Conservation (phyloP, 2,329 filamentous ascomycete species). For the Botrytis cinerea region DNA sequence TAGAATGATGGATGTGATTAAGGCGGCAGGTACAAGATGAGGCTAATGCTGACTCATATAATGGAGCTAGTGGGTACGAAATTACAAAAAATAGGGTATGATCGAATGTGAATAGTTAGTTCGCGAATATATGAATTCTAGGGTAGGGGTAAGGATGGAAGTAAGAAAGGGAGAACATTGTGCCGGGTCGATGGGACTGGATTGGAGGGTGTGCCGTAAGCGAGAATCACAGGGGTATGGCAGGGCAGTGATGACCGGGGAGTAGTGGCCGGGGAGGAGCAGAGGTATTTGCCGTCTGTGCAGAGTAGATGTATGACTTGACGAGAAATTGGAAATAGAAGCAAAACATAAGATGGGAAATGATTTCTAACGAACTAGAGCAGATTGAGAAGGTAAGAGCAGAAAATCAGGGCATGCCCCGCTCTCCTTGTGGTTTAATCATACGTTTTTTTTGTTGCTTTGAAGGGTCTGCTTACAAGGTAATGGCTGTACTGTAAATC, state of each 20-base stretch:
- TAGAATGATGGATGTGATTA: constrained; percentile 14
- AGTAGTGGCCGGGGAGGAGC: constrained; percentile 5
- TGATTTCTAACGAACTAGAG: neutral
- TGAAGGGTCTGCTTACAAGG: neutral
- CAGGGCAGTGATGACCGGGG: neutral
- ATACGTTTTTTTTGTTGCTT: constrained; percentile 6
- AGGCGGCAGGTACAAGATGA: constrained; percentile 12
- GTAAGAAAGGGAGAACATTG: constrained; percentile 25
- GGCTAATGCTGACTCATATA: constrained; percentile 13
- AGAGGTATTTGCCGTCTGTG: constrained; percentile 15
- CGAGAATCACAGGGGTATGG: neutral
- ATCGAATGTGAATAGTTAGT: neutral
- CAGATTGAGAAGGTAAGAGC: neutral
- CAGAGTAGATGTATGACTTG: constrained; percentile 12
- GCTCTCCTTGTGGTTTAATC: neutral
- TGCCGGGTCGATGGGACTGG: constrained; percentile 19
- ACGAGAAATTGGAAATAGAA: constrained; percentile 2
- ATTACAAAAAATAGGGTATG: neutral
- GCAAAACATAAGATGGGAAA: neutral
- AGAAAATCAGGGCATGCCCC: neutral
- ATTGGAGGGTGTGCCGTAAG: constrained; percentile 6
- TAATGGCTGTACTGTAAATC: neutral
- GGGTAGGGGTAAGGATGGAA: constrained; percentile 4
- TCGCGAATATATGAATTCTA: constrained; percentile 1
- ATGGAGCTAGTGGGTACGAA: constrained; percentile 3